phyloP scores from a whole-genome alignment of 2,329 filamentous ascomycete genomes.

The Balansia obtecta region DNA sequence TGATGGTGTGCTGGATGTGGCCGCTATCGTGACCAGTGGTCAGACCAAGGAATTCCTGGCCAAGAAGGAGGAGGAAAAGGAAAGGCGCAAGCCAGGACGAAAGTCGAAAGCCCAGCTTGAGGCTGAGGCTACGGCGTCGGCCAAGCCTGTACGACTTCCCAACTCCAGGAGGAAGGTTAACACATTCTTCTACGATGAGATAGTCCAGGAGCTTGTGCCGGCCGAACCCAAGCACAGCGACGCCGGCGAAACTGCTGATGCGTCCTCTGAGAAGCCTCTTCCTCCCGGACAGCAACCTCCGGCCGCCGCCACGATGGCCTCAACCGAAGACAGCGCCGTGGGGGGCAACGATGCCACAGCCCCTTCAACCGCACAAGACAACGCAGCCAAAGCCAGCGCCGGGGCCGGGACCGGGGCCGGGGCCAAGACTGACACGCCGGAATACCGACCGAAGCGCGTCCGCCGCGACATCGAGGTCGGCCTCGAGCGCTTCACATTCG shows the following conservation, averaged over 20 bases:
- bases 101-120: conserved; percentile 41
- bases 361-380: background rate
- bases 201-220: conserved; percentile 41
- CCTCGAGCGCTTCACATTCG: conserved; percentile 59
- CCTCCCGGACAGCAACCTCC: conserved; percentile 3
- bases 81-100: conserved; percentile 48
- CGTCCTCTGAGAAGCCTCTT: conserved; percentile 6
- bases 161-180: conserved; percentile 61
- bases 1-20: conserved; percentile 71
- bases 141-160: conserved; percentile 48
- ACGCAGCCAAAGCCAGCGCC: conserved; percentile 5
- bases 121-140: conserved; percentile 34
- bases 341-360: background rate
- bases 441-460: conserved; percentile 41
- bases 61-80: conserved; percentile 73
- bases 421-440: conserved; percentile 18
- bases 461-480: conserved; percentile 65
- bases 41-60: conserved; percentile 74
- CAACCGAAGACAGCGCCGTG: background rate
- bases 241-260: conserved; percentile 8
- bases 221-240: conserved; percentile 21
- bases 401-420: conserved; percentile 4
- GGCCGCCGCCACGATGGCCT: background rate
- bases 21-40: conserved; percentile 71
- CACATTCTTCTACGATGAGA: conserved; percentile 63